Conservation (phyloP, 169 alveolate species). For the Eimeria acervulina region DNA sequence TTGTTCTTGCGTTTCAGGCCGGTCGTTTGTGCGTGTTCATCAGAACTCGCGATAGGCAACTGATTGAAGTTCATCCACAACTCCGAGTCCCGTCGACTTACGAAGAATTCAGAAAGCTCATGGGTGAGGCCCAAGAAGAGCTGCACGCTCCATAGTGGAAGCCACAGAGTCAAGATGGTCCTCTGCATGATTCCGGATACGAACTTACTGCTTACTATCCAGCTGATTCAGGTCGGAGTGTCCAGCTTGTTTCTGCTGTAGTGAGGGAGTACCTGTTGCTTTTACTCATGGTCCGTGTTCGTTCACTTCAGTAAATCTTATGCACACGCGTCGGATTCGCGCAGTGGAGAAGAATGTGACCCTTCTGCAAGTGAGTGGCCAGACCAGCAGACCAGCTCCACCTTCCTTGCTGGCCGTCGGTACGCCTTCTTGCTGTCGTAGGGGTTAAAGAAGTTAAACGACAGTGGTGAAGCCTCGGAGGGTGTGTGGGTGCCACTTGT, state of each 20-base stretch:
- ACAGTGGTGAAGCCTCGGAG: not conserved
- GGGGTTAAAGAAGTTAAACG: too few species aligned
- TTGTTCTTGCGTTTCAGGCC: constrained; percentile 69
- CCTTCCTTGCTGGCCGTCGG: not conserved
- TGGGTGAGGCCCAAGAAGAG: constrained; percentile 67
- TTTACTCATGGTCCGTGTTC: not conserved
- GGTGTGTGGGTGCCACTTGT: not conserved
- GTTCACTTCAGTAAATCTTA: constrained; percentile 53
- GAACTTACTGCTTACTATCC: not conserved
- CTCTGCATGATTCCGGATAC: not conserved
- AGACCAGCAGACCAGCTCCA: not conserved
- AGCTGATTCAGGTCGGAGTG: not conserved
- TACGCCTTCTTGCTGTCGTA: not conserved
- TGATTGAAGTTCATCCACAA: constrained; percentile 90
- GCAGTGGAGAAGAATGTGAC: constrained; percentile 78
- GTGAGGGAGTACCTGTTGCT: not conserved
- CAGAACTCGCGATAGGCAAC: constrained; percentile 87
- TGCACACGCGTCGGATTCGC: constrained; percentile 78
- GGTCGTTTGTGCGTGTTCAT: constrained; percentile 88
- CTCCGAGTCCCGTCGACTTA: constrained; percentile 89
- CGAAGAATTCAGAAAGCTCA: constrained; percentile 85
- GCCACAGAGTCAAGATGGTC: not conserved
- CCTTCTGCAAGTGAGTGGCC: constrained; percentile 64
- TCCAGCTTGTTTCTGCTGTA: not conserved
- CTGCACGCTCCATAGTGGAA: not conserved